Conservation (phyloP, 176 grass and related monocot genomes). For the Oryza longistaminata region DNA sequence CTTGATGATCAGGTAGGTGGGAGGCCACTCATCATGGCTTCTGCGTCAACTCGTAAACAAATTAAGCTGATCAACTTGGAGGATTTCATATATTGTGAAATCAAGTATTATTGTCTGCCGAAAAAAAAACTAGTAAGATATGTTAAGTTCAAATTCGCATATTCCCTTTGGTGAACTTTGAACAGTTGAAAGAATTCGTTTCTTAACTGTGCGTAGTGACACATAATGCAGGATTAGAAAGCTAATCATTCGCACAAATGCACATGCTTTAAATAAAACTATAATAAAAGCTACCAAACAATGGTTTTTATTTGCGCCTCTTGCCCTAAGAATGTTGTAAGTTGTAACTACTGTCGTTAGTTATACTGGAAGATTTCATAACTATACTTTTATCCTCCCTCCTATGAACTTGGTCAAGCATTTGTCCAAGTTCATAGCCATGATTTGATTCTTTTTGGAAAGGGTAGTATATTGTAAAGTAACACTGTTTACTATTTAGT, state of each 20-base stretch:
- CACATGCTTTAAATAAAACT: neutral
- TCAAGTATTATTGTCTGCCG: neutral
- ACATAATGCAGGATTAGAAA: neutral
- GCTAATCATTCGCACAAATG: neutral
- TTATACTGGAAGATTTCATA: neutral
- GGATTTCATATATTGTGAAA: neutral
- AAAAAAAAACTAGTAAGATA: neutral
- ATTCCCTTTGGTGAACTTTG: neutral
- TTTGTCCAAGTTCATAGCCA: too few species aligned
- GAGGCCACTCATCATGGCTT: neutral
- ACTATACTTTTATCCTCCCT: neutral
- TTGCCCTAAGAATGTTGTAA: neutral
- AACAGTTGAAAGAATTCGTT: neutral
- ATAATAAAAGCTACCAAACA: neutral
- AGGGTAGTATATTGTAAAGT: neutral
- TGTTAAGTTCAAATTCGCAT: neutral
- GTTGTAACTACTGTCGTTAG: neutral
- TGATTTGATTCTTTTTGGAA: too few species aligned
- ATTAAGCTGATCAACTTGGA: neutral
- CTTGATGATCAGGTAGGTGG: conserved; percentile 4
- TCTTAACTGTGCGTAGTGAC: neutral
- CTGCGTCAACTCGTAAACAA: neutral
- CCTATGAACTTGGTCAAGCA: too few species aligned
- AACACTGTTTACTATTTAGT: neutral
- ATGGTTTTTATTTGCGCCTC: neutral